These are phyloP conservation scores for Umbelopsis vinacea DNA, from an alignment of 192 early-diverging fungal genomes.

Conservation along the genomic window DNA sequence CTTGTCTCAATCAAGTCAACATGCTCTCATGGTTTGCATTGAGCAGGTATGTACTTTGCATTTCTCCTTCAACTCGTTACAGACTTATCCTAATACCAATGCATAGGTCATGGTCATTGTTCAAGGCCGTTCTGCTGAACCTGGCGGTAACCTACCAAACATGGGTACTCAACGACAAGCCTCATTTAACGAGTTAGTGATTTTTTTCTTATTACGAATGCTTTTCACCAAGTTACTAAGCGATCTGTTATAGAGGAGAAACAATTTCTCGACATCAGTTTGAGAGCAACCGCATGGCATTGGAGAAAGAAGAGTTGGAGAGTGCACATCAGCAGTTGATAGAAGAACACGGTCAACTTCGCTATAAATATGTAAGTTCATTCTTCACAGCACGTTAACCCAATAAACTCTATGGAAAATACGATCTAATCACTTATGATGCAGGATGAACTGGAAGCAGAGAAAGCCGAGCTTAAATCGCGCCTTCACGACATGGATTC, in stretches of 20 bases:
- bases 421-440: not conserved
- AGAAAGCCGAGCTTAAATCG: conserved; percentile 73
- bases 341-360: conserved; percentile 50
- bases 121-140: conserved; percentile 16
- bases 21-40: conserved; percentile 90
- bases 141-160: not conserved
- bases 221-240: not conserved
- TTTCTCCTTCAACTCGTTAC: not conserved
- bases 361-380: conserved; percentile 33
- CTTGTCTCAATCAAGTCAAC: conserved; percentile 74
- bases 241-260: not conserved
- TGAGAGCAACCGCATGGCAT: conserved; percentile 45
- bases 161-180: conserved; percentile 1
- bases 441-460: conserved; percentile 73
- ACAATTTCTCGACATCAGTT: conserved; percentile 8
- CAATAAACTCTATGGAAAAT: not conserved
- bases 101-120: conserved; percentile 11
- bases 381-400: not conserved
- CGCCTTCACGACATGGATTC: conserved; percentile 82
- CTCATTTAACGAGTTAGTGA: not conserved
- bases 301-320: conserved; percentile 65
- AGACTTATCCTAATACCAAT: not conserved
- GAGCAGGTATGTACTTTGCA: conserved; percentile 65
- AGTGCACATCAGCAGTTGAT: conserved; percentile 47
- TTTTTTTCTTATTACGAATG: not conserved